Percentiles rank a stretch among this genome's conserved stretches.
Evolutionary conservation across 2,329 filamentous ascomycete genomes (phyloP).

Genomic region (Pochonia chlamydosporia): DNA sequence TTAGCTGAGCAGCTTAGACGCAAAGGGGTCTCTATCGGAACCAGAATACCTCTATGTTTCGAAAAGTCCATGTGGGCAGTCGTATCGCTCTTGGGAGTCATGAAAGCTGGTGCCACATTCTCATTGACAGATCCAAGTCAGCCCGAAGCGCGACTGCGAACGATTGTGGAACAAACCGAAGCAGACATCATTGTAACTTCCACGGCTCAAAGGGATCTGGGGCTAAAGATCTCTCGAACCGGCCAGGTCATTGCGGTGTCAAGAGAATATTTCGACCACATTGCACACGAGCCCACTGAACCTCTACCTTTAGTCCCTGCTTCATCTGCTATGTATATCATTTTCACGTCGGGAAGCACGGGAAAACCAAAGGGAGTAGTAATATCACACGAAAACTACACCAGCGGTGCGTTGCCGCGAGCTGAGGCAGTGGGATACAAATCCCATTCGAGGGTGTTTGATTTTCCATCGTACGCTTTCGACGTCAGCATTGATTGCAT

Average conservation of each 20-base stretch:
- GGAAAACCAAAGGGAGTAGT: constrained; percentile 59
- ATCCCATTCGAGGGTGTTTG: constrained; percentile 31
- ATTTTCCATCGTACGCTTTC: constrained; percentile 11
- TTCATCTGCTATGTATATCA: constrained; percentile 43
- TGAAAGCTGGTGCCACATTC: constrained; percentile 44
- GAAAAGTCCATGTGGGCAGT: constrained; percentile 43
- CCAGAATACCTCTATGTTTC: constrained; percentile 43
- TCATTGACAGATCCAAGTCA: constrained; percentile 41
- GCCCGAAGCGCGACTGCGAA: constrained; percentile 36
- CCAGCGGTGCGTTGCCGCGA: constrained; percentile 38
- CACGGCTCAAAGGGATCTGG: constrained; percentile 28
- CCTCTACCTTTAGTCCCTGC: constrained; percentile 34
- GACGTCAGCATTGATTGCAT: constrained; percentile 6
- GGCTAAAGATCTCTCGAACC: constrained; percentile 27
- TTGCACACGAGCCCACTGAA: constrained; percentile 12
- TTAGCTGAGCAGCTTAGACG: constrained; percentile 34
- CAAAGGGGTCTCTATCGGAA: constrained; percentile 31
- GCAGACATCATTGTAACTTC: constrained; percentile 36
- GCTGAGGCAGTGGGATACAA: constrained; percentile 36
- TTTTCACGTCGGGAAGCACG: constrained; percentile 61
- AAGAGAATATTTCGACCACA: constrained; percentile 18
- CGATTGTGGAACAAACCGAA: constrained; percentile 37
- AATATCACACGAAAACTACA: constrained; percentile 40
- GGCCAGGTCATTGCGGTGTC: constrained; percentile 26
- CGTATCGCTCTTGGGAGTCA: constrained; percentile 38